Evolutionary conservation across 129 eudicot genomes (phyloP).

Genomic region (Daucus carota): DNA sequence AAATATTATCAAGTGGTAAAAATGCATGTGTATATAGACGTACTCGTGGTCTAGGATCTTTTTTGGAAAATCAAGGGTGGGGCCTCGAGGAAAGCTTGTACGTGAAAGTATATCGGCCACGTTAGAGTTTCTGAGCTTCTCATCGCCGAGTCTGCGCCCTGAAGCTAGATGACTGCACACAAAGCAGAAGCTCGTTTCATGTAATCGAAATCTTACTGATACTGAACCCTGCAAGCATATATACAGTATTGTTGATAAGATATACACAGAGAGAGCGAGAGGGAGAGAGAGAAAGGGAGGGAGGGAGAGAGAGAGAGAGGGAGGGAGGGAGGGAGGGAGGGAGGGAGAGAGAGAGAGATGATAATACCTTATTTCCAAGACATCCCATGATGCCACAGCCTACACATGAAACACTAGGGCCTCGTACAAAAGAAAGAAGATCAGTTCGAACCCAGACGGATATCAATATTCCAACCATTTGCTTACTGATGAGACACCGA

Average conservation of each 20-base stretch:
- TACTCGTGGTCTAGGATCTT: constrained; percentile 81
- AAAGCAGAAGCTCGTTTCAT: constrained; percentile 68
- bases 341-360: neutral
- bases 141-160: constrained; percentile 61
- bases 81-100: constrained; percentile 45
- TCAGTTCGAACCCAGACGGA: constrained; percentile 67
- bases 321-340: neutral
- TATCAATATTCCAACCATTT: constrained; percentile 74
- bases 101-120: constrained; percentile 51
- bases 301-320: neutral
- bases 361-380: constrained; percentile 70
- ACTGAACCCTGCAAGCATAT: constrained; percentile 52
- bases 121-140: constrained; percentile 47
- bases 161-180: constrained; percentile 77
- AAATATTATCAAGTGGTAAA: no score
- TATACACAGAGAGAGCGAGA: neutral
- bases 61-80: constrained; percentile 43
- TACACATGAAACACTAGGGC: constrained; percentile 58
- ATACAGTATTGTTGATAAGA: neutral
- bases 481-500: constrained; percentile 46
- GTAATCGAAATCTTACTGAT: constrained; percentile 49
- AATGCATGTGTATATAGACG: constrained; percentile 4
- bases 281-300: neutral
- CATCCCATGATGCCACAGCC: constrained; percentile 88
- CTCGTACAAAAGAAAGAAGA: constrained; percentile 35